phyloP scores from a whole-genome alignment of 176 grass and related monocot species.

The Oryza longistaminata region DNA sequence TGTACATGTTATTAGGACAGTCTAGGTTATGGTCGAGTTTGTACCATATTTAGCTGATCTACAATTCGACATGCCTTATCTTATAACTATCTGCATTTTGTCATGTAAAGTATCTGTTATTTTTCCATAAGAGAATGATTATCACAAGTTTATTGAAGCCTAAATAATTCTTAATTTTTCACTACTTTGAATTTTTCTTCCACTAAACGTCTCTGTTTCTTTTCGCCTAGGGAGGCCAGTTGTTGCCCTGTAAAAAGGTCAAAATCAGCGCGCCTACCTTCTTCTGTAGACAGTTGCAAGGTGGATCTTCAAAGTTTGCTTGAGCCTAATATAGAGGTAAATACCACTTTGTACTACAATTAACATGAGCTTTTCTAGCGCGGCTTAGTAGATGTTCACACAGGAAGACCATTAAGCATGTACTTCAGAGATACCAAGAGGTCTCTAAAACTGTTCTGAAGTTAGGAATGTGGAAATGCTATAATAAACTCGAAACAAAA shows the following conservation, averaged over 20 bases:
- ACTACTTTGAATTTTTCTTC: background rate
- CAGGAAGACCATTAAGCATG: background rate
- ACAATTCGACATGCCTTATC: background rate
- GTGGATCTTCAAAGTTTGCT: background rate
- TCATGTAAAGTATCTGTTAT: background rate
- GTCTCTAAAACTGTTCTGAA: too few relatives aligned
- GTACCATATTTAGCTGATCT: background rate
- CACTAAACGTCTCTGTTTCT: background rate
- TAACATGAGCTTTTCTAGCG: background rate
- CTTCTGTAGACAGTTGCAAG: background rate
- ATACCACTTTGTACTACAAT: background rate
- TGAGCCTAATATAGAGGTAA: constrained; percentile 18
- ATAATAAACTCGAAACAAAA: background rate
- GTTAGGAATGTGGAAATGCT: too few relatives aligned
- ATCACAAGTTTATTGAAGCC: background rate
- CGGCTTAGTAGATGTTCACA: background rate
- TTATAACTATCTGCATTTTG: constrained; percentile 12
- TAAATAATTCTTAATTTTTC: background rate
- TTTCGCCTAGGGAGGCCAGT: constrained; percentile 23
- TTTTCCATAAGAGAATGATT: background rate
- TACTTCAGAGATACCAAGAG: background rate
- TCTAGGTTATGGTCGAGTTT: background rate
- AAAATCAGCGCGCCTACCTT: background rate
- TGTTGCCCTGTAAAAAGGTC: constrained; percentile 16
- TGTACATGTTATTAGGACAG: background rate